Conservation (phyloP, 1,284 basidiomycete genomes). For the Ganoderma resinaceum region DNA sequence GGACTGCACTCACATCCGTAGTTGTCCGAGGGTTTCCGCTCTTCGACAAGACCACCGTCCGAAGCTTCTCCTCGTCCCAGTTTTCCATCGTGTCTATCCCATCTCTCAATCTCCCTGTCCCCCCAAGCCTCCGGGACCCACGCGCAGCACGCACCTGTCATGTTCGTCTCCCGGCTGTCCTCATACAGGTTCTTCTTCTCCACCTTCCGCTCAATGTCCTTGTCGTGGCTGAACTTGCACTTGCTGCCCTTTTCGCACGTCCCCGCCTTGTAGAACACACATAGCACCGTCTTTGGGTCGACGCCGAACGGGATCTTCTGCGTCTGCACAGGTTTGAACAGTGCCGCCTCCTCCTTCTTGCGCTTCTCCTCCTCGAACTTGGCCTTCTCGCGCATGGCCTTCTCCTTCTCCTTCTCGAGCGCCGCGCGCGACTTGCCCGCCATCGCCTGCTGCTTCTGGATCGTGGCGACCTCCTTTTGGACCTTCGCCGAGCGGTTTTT, state of each 20-base stretch:
- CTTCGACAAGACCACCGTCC: constrained; percentile 88
- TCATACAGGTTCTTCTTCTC: constrained; percentile 98
- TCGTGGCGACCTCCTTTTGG: constrained; percentile 82
- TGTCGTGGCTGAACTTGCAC: constrained; percentile 97
- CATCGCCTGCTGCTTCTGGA: constrained; percentile 77
- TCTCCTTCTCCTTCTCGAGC: constrained; percentile 88
- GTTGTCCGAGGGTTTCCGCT: constrained; percentile 90
- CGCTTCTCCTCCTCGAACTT: constrained; percentile 86
- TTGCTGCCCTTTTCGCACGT: constrained; percentile 89
- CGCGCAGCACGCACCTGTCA: constrained; percentile 59
- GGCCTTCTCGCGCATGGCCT: constrained; percentile 70
- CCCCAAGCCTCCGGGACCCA: constrained; percentile 12
- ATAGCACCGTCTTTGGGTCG: constrained; percentile 92
- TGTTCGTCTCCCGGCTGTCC: constrained; percentile 85
- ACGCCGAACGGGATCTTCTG: constrained; percentile 96
- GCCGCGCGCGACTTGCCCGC: constrained; percentile 82
- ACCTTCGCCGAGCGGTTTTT: constrained; percentile 97
- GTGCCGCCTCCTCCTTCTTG: constrained; percentile 85
- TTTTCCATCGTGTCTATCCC: constrained; percentile 92
- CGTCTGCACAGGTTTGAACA: constrained; percentile 79
- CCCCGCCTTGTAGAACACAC: constrained; percentile 90
- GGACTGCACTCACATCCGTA: constrained; percentile 75
- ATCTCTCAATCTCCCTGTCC: constrained; percentile 3
- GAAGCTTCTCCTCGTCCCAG: constrained; percentile 96
- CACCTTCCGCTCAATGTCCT: constrained; percentile 88